phyloP scores from a whole-genome alignment of 805 yeast species.

The Cyberlindnera sargentensis region DNA sequence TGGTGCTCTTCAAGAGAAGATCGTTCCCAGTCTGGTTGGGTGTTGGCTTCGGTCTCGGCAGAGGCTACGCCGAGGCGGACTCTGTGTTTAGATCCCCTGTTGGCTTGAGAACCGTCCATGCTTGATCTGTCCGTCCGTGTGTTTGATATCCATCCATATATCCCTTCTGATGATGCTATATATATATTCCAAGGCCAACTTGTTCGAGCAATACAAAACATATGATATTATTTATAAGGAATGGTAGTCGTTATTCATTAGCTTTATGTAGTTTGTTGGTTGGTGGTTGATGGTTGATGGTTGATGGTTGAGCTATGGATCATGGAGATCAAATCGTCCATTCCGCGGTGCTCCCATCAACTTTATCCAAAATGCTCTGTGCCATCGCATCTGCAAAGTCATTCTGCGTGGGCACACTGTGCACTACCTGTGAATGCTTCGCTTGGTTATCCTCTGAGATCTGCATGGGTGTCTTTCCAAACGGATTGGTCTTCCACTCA shows the following conservation, averaged over 20 bases:
- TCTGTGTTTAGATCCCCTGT: slow-evolving; percentile 85
- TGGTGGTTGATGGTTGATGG: no score
- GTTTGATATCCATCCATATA: no score
- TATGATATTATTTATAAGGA: no score
- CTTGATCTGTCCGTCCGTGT: slow-evolving; percentile 29
- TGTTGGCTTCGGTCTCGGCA: slow-evolving; percentile 94
- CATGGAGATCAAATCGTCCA: slow-evolving; percentile 16
- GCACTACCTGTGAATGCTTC: no score
- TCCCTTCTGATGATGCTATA: no score
- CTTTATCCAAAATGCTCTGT: slow-evolving; percentile 21
- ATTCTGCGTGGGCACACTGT: slow-evolving; percentile 10
- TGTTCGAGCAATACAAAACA: no score
- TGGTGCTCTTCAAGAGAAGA: slow-evolving; percentile 84
- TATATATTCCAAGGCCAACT: no score
- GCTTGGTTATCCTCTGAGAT: no score
- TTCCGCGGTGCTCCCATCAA: slow-evolving; percentile 13
- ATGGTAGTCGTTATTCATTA: not conserved
- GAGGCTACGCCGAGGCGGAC: slow-evolving; percentile 98
- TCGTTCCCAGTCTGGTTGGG: slow-evolving; percentile 98
- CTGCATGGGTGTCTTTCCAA: no score
- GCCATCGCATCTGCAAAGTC: slow-evolving; percentile 25
- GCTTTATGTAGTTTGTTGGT: no score
- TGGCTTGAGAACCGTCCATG: slow-evolving; percentile 69
- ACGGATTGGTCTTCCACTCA: no score
- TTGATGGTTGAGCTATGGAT: no score